These are phyloP conservation scores for Geosiphon pyriformis DNA, from an alignment of 192 early-diverging fungal genomes.

Conservation along the genomic window DNA sequence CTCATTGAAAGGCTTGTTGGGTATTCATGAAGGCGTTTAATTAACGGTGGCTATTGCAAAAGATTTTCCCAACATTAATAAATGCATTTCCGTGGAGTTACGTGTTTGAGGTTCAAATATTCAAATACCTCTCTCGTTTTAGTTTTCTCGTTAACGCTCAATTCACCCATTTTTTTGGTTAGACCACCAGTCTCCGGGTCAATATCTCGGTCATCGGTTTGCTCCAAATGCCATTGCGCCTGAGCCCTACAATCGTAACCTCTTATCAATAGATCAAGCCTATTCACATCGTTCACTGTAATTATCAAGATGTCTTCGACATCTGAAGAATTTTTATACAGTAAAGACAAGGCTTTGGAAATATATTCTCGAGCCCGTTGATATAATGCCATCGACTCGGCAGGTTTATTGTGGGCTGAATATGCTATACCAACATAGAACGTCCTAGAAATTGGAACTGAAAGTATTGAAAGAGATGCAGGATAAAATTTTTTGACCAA, in stretches of 20 bases:
- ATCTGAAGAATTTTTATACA: constrained; percentile 31
- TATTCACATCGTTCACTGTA: constrained; percentile 32
- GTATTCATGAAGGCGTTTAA: constrained; percentile 51
- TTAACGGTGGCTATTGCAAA: constrained; percentile 37
- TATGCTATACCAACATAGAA: constrained; percentile 50
- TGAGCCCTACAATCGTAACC: constrained; percentile 50
- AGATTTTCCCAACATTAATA: neutral
- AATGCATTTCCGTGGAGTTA: too few relatives aligned
- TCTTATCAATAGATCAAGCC: constrained; percentile 42
- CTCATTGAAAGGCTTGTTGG: constrained; percentile 33
- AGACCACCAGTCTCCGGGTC: constrained; percentile 34
- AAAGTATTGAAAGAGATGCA: neutral
- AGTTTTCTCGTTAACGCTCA: constrained; percentile 23
- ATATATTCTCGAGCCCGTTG: constrained; percentile 49
- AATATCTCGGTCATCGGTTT: constrained; percentile 31
- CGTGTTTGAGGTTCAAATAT: neutral
- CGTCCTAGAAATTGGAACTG: constrained; percentile 29
- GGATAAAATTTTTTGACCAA: too few relatives aligned
- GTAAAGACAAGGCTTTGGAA: constrained; percentile 42
- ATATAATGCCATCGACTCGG: constrained; percentile 56
- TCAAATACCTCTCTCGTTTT: neutral
- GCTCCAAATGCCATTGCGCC: constrained; percentile 45
- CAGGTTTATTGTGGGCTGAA: constrained; percentile 33
- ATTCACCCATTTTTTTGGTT: constrained; percentile 33
- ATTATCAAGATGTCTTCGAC: constrained; percentile 39